phyloP scores from a whole-genome alignment of 306 rosid species.

The Begonia loranthoides region DNA sequence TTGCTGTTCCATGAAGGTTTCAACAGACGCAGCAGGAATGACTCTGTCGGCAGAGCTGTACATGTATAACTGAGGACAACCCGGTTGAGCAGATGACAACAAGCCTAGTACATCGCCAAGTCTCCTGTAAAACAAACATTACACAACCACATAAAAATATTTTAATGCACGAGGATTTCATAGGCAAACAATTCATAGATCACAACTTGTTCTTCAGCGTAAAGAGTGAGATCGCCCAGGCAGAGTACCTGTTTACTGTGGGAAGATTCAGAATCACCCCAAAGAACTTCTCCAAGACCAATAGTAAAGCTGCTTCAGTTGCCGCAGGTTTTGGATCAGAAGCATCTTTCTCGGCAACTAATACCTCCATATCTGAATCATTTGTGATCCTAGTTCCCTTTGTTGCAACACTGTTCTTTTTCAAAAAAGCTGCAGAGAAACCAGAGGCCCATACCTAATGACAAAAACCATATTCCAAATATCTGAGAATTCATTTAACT shows the following conservation, averaged over 20 bases:
- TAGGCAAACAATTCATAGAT: too few species aligned
- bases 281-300: conserved; percentile 61
- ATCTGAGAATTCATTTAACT: neutral
- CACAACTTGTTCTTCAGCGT: too few species aligned
- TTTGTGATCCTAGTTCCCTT: conserved; percentile 33
- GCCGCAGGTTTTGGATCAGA: conserved; percentile 54
- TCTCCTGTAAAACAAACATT: conserved; percentile 47
- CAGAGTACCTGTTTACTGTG: conserved; percentile 59
- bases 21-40: conserved; percentile 76
- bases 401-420: conserved; percentile 76
- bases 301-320: conserved; percentile 64
- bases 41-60: conserved; percentile 91
- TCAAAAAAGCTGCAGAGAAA: conserved; percentile 90
- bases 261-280: conserved; percentile 74
- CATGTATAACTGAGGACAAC: conserved; percentile 81
- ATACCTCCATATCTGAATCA: conserved; percentile 29
- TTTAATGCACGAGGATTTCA: neutral
- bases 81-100: conserved; percentile 69
- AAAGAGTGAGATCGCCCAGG: too few species aligned
- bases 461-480: neutral
- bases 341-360: conserved; percentile 22
- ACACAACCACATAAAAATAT: neutral
- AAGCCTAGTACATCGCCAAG: conserved; percentile 66
- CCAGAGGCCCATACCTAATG: conserved; percentile 96
- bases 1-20: conserved; percentile 68